phyloP scores from a whole-genome alignment of 1,139 yeast genomes.

The Trichomonascaceae sp. region DNA sequence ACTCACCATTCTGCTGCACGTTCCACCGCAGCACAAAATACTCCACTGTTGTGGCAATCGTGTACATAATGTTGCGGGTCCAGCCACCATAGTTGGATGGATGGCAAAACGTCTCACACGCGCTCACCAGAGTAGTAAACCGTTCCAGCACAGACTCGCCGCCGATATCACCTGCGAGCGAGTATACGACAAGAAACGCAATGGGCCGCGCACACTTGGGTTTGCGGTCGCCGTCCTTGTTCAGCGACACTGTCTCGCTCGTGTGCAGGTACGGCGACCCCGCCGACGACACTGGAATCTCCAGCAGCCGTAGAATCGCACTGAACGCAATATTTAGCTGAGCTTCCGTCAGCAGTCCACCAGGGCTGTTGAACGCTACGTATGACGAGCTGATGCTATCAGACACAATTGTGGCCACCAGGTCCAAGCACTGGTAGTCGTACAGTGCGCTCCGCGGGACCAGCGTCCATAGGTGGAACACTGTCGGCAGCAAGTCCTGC shows the following conservation, averaged over 20 bases:
- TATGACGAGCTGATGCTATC: slow-evolving; percentile 25
- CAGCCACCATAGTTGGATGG: slow-evolving; percentile 86
- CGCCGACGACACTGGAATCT: slow-evolving; percentile 27
- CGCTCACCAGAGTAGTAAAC: slow-evolving; percentile 44
- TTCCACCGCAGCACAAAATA: slow-evolving; percentile 25
- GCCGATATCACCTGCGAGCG: slow-evolving; percentile 36
- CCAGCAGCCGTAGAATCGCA: slow-evolving; percentile 26
- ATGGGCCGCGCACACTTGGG: slow-evolving; percentile 22
- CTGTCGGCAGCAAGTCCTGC: slow-evolving; percentile 31
- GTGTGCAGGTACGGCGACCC: slow-evolving; percentile 24
- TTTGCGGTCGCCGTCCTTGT: slow-evolving; percentile 16
- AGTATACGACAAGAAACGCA: slow-evolving; percentile 51
- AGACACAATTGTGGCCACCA: slow-evolving; percentile 52
- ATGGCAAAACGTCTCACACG: slow-evolving; percentile 76
- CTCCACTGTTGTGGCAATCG: slow-evolving; percentile 33
- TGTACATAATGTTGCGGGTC: slow-evolving; percentile 59
- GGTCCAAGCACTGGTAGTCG: slow-evolving; percentile 54
- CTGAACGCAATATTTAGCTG: slow-evolving; percentile 52
- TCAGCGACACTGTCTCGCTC: slow-evolving; percentile 14
- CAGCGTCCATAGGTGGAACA: slow-evolving; percentile 66
- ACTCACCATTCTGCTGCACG: slow-evolving; percentile 20
- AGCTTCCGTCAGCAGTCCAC: slow-evolving; percentile 41
- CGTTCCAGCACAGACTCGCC: slow-evolving; percentile 37
- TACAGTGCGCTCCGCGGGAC: slow-evolving; percentile 43
- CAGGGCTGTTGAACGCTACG: slow-evolving; percentile 33